Conservation (phyloP, 1,284 basidiomycete species). For the Pholiota adiposa region DNA sequence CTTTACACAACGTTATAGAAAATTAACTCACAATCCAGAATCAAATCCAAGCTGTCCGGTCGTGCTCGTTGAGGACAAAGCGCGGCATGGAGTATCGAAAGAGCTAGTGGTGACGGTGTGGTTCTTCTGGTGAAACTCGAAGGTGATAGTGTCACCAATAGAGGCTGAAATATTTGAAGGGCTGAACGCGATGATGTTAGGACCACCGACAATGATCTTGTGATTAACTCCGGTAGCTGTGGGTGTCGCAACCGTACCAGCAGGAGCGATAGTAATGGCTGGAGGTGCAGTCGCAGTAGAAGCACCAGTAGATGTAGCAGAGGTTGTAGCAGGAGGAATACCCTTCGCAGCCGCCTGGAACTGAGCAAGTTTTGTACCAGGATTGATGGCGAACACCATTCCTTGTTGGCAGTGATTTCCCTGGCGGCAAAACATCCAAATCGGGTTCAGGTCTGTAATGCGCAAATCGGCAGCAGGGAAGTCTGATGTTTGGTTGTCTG, state of each 20-base stretch:
- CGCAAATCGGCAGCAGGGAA: slow-evolving; percentile 51
- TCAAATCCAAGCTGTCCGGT: slow-evolving; percentile 59
- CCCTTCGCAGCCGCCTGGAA: slow-evolving; percentile 57
- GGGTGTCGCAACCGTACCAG: slow-evolving; percentile 15
- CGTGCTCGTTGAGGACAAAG: slow-evolving; percentile 50
- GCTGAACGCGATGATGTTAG: slow-evolving; percentile 47
- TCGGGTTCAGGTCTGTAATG: slow-evolving; percentile 50
- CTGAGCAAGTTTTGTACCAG: slow-evolving; percentile 51
- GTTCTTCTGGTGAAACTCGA: slow-evolving; percentile 59
- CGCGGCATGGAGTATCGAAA: slow-evolving; percentile 58
- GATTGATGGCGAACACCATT: slow-evolving; percentile 71
- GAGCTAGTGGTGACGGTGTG: slow-evolving; percentile 60
- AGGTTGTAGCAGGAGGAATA: slow-evolving; percentile 11
- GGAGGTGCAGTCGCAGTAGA: slow-evolving; percentile 7
- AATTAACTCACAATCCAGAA: slow-evolving; percentile 58
- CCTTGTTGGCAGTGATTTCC: slow-evolving; percentile 50
- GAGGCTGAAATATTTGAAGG: slow-evolving; percentile 61
- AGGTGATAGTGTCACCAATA: slow-evolving; percentile 63
- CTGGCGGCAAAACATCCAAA: slow-evolving; percentile 64
- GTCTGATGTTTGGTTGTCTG: slow-evolving; percentile 43
- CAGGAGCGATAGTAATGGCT: slow-evolving; percentile 6
- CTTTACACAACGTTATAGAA: too few relatives aligned
- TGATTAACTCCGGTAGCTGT: slow-evolving; percentile 39
- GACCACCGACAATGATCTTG: slow-evolving; percentile 53
- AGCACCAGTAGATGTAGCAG: slow-evolving; percentile 23